Conservation (phyloP, 108 stramenopile genomes). For the Skeletonema costatum region DNA sequence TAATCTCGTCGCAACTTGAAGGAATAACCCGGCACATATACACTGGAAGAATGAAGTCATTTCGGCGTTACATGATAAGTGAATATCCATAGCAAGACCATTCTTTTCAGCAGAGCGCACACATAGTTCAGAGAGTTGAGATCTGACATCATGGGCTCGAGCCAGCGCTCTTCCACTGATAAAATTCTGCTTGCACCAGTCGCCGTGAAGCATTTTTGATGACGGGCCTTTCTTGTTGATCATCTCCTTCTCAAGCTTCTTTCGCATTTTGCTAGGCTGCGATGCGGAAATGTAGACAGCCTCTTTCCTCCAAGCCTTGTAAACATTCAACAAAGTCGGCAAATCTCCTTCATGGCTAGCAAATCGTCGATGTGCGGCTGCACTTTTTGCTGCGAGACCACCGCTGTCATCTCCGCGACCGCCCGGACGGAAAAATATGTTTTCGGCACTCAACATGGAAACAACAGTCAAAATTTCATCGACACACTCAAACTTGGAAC, state of each 20-base stretch:
- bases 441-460: slow-evolving; percentile 94
- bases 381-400: slow-evolving; percentile 70
- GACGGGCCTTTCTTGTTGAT: slow-evolving; percentile 45
- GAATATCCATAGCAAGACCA: slow-evolving; percentile 72
- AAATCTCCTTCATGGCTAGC: slow-evolving; percentile 93
- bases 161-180: slow-evolving; percentile 74
- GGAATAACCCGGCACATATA: slow-evolving; percentile 90
- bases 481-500: slow-evolving; percentile 77
- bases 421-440: slow-evolving; percentile 93
- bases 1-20: slow-evolving; percentile 78
- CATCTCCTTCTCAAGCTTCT: slow-evolving; percentile 29
- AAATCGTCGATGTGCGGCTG: slow-evolving; percentile 78
- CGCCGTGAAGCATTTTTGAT: slow-evolving; percentile 65
- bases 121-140: slow-evolving; percentile 68
- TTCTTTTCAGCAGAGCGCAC: slow-evolving; percentile 43
- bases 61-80: slow-evolving; percentile 63
- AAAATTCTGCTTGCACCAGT: slow-evolving; percentile 86
- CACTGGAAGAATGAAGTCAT: slow-evolving; percentile 78
- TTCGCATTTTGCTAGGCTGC: slow-evolving; percentile 35
- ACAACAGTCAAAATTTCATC: slow-evolving; percentile 93
- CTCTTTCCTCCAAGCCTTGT: slow-evolving; percentile 88
- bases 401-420: slow-evolving; percentile 76
- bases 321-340: slow-evolving; percentile 91
- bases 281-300: slow-evolving; percentile 56
- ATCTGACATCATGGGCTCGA: slow-evolving; percentile 72